Base-by-base conservation (phyloP, 2,329 filamentous ascomycete genomes). In the Paecilomyces niveus region DNA sequence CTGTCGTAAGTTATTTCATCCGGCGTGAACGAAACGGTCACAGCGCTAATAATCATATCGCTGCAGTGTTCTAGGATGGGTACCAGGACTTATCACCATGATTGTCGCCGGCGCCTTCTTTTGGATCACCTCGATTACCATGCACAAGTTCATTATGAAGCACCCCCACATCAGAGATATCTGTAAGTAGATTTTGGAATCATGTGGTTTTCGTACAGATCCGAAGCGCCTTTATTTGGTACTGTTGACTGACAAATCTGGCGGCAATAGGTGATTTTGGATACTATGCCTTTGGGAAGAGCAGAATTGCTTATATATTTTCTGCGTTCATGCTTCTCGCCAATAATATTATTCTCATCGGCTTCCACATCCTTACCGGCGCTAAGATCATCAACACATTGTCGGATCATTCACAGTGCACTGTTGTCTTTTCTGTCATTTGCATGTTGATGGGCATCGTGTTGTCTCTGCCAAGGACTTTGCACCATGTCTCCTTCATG, bases 101-200 rank as follows among this genome's bases (percentile, higher is more conserved):
- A 59, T 80, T 11, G 62, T 75, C 5, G 74, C 76, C 10, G 76
- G 76, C 29, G 62, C 74, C 3, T 64, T 81, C 2, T 81, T 81
- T 70, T 81, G 75, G 75, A 76, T 80, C 57, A 81, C 79, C 10
- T 79, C 76, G 10, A 75, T 80, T 31, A 81, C 79, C 21, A 80
- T 81, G 78, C 76, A 79, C 69, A 76, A 76, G 57, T 81, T 72
- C 65, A 81, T 81, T 68, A 81, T 81, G 78, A 80, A 79, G 60
- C 61, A 81, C 57, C 78, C 78, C 10, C 74, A 80, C 35, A 81
- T 81, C 65, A 75, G 64, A 56, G 75, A 81, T 63, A 80, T 81
- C 61, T 81, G 78, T 73, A 63, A 64, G 68, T 62, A 21, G 7
- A 45, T 45, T 9, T n/a, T 9, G 7, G 22, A 22, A 3, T 18